phyloP scores from a whole-genome alignment of 2,329 filamentous ascomycete genomes.

The Cadophora gregata region DNA sequence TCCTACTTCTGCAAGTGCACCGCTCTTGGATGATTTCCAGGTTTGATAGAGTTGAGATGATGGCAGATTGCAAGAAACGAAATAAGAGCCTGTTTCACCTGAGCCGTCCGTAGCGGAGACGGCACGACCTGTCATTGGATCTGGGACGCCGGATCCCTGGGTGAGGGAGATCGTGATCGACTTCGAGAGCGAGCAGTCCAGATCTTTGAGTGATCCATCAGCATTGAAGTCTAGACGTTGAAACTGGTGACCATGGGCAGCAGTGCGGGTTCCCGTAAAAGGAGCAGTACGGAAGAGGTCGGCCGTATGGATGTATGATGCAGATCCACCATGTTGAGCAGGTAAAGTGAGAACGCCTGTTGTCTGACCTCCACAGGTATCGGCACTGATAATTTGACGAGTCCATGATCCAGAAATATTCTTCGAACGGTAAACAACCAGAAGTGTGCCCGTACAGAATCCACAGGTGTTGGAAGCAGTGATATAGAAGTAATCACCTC shows the following conservation, averaged over 20 bases:
- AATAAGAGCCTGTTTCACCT: constrained; percentile 26
- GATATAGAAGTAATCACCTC: constrained; percentile 38
- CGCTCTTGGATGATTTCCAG: constrained; percentile 29
- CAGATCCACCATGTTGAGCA: constrained; percentile 17
- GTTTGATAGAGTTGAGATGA: constrained; percentile 36
- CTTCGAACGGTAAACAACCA: constrained; percentile 35
- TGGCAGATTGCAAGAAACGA: constrained; percentile 30
- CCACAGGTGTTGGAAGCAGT: constrained; percentile 39
- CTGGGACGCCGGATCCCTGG: constrained; percentile 17
- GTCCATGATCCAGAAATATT: constrained; percentile 33
- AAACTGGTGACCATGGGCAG: constrained; percentile 35
- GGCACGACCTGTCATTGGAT: constrained; percentile 7
- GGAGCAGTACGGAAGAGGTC: constrained; percentile 34
- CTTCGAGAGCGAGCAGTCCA: constrained; percentile 29
- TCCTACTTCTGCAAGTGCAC: constrained; percentile 28
- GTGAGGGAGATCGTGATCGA: constrained; percentile 26
- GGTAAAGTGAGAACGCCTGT: constrained; percentile 34
- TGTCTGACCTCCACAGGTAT: constrained; percentile 38
- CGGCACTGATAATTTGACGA: constrained; percentile 35
- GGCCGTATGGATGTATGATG: constrained; percentile 35
- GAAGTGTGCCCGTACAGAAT: constrained; percentile 36
- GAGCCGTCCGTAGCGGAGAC: constrained; percentile 30
- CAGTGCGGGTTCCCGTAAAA: constrained; percentile 30
- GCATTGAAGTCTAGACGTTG: constrained; percentile 29
- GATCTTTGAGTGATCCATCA: constrained; percentile 30